These are phyloP conservation scores for Solanum clarkiae DNA, from an alignment of 257 asterid species.

Conservation along the genomic window DNA sequence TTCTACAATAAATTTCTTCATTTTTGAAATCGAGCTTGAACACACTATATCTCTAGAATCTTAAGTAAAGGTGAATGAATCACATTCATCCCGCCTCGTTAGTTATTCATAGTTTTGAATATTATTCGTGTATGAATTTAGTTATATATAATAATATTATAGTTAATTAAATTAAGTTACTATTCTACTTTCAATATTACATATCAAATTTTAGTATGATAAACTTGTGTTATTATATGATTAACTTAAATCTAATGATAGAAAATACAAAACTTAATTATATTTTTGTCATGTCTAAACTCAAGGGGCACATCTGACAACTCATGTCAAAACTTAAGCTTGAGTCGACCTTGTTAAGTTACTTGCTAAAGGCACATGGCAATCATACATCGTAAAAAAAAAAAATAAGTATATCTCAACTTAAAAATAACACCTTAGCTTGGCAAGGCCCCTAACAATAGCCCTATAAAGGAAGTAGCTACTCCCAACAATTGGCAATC, in stretches of 20 bases:
- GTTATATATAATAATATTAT: not conserved
- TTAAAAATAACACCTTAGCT: too few relatives aligned
- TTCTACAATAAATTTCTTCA: not conserved
- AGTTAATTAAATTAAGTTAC: not conserved
- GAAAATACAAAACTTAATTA: not conserved
- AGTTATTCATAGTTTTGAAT: not conserved
- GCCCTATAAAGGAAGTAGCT: too few relatives aligned
- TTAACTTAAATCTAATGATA: not conserved
- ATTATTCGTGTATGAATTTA: not conserved
- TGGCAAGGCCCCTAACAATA: too few relatives aligned
- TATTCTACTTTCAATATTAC: not conserved
- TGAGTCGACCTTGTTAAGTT: too few relatives aligned
- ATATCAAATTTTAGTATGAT: not conserved
- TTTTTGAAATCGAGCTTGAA: not conserved
- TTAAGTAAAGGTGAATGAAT: not conserved
- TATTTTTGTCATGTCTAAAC: too few relatives aligned
- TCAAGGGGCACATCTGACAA: too few relatives aligned
- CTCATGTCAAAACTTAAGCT: too few relatives aligned
- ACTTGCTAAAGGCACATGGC: too few relatives aligned
- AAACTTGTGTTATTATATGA: not conserved
- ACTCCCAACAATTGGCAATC: too few relatives aligned
- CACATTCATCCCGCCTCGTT: not conserved
- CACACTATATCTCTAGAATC: not conserved
- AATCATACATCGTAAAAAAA: accelerated
- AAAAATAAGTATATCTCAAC: too few relatives aligned